These are phyloP conservation scores for Stereum hirsutum DNA, from an alignment of 1,284 basidiomycete genomes.

Conservation along the genomic window DNA sequence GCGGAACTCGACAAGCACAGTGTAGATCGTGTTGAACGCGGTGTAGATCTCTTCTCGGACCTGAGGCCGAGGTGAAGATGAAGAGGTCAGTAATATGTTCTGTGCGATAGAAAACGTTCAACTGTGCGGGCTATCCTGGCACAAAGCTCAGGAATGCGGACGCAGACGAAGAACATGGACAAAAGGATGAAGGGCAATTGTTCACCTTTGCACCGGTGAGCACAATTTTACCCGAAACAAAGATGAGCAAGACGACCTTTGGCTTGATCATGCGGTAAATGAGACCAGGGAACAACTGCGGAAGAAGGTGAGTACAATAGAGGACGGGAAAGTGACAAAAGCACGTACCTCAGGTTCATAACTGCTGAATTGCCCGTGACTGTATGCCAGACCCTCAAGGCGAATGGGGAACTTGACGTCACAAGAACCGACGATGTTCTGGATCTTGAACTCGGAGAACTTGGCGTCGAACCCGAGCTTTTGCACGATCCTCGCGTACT, in stretches of 20 bases:
- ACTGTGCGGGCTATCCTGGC: conserved; percentile 4
- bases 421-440: conserved; percentile 98
- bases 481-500: conserved; percentile 99
- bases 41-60: conserved; percentile 99
- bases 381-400: conserved; percentile 95
- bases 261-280: conserved; percentile 99
- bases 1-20: conserved; percentile 85
- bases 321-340: conserved; percentile 13
- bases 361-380: conserved; percentile 96
- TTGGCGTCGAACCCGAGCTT: conserved; percentile 99
- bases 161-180: conserved; percentile 12
- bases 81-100: conserved; percentile 28
- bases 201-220: conserved; percentile 95
- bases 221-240: conserved; percentile 99
- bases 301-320: neutral
- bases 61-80: conserved; percentile 30
- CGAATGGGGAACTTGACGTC: conserved; percentile 99
- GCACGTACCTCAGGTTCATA: conserved; percentile 95
- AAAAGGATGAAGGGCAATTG: neutral
- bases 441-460: conserved; percentile 99
- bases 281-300: conserved; percentile 92
- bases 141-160: conserved; percentile 1
- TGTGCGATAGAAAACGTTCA: conserved; percentile 9
- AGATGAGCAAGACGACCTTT: conserved; percentile 97
- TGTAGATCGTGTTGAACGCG: conserved; percentile 99